Evolutionary conservation across 176 grass and related monocot species (phyloP).

Genomic region (Carex cristatella): DNA sequence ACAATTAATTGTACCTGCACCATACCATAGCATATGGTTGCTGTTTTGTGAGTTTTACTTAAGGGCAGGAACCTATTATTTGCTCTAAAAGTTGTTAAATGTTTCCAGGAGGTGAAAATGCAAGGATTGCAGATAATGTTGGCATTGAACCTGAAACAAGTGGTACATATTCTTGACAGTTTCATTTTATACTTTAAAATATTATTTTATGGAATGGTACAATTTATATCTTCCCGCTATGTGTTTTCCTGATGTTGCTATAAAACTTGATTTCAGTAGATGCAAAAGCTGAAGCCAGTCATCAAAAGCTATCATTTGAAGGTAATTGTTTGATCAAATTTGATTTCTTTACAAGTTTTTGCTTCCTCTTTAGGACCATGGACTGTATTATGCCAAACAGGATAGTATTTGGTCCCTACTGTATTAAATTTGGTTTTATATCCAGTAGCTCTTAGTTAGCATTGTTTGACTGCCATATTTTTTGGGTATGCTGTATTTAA

Average conservation of each 20-base stretch:
- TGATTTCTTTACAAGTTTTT: background rate
- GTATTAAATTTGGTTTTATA: background rate
- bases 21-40: background rate
- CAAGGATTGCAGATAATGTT: background rate
- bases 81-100: background rate
- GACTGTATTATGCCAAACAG: background rate
- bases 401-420: background rate
- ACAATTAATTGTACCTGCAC: background rate
- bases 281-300: background rate
- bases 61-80: background rate
- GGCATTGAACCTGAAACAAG: background rate
- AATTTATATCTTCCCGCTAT: too few relatives aligned
- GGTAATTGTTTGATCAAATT: slow-evolving; percentile 2
- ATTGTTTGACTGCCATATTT: background rate
- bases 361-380: background rate
- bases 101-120: slow-evolving; percentile 2
- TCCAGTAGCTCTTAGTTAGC: background rate
- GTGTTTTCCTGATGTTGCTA: background rate
- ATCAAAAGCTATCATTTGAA: slow-evolving; percentile 4
- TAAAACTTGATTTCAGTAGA: background rate
- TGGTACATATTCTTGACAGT: slow-evolving; percentile 9
- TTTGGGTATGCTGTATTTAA: background rate
- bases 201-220: background rate
- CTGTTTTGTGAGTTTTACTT: background rate
- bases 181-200: background rate